Base-by-base conservation (phyloP, 169 alveolate genomes). In the Eimeria praecox region DNA sequence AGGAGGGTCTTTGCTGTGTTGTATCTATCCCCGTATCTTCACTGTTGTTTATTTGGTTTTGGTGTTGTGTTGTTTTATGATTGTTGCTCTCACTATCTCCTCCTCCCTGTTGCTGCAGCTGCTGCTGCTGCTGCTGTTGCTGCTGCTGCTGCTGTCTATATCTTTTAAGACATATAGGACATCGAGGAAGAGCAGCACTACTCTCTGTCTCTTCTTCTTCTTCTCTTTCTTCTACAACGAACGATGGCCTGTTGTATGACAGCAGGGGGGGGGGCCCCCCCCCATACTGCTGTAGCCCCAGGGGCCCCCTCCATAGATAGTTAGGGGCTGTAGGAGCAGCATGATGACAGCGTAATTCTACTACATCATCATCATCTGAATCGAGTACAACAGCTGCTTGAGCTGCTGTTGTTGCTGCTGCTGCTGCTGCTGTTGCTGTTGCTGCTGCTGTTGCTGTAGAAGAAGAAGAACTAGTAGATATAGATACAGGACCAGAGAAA, bases 141-240 rank as follows among this genome's bases (percentile, higher is more conserved):
- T 49, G 62, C 73, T 83, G 91, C 91, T 83, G 91, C 77, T 83
- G 91, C 91, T 83, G 91, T 46, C 91, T 83, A 77, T 83, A 83
- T 59, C n/a, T 83, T 54, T 83, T 83, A 40, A 83, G 91, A 54
- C 91, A 83, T 3, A 83, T 83, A n/a, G 91, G 91, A 54, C 91
- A 83, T 24, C 91, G 38, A 22, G 91, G 91, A 38, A 83, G 77
- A 20, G 91, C 75, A 3, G 91, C 66, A 30, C 64, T 83, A 52
- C 52, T 30, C 46, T 49, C 64, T 18, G 77, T 66, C 20, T 83
- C 91, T 16, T 83, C 91, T 33, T 83, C 91, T 20, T 52, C 73
- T 24, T 52, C 66, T 3, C 46, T 30, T 18, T 52, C 75, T n/a
- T 54, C 91, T 30, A 5, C 52, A 9, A 14, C 69, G 16, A 78